These are phyloP conservation scores for Wickerhamomyces canadensis DNA, from an alignment of 805 yeast genomes.

Conservation along the genomic window DNA sequence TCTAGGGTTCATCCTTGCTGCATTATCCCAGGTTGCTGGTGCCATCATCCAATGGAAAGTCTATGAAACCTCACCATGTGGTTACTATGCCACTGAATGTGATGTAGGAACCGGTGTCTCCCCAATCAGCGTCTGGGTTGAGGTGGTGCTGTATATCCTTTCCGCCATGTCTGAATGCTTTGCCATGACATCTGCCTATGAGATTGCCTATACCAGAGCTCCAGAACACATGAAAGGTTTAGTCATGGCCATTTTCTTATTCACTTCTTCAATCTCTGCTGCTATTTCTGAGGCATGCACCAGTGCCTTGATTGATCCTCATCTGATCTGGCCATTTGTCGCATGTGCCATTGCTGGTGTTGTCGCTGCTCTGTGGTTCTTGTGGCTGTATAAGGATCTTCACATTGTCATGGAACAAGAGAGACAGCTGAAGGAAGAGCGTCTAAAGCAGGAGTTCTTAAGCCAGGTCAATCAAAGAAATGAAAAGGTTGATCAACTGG, in stretches of 20 bases:
- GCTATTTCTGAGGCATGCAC: slow-evolving; percentile 71
- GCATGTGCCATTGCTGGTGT: slow-evolving; percentile 57
- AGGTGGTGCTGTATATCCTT: slow-evolving; percentile 59
- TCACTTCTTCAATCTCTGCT: slow-evolving; percentile 73
- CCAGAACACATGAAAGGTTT: slow-evolving; percentile 48
- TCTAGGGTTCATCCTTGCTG: slow-evolving; percentile 62
- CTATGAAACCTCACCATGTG: slow-evolving; percentile 71
- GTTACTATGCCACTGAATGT: slow-evolving; percentile 55
- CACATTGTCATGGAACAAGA: slow-evolving; percentile 19
- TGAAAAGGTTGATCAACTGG: no score
- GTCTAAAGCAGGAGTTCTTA: no score
- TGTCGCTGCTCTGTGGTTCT: slow-evolving; percentile 56
- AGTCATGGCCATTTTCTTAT: slow-evolving; percentile 49
- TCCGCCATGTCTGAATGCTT: slow-evolving; percentile 74
- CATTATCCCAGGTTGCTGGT: slow-evolving; percentile 26
- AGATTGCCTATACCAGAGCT: slow-evolving; percentile 80
- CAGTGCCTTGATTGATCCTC: slow-evolving; percentile 62
- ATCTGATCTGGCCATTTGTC: slow-evolving; percentile 62
- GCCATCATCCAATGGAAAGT: slow-evolving; percentile 69
- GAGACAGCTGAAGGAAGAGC: no score
- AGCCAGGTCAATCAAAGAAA: no score
- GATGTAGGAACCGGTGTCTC: slow-evolving; percentile 25
- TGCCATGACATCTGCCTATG: slow-evolving; percentile 77
- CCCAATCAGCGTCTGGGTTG: slow-evolving; percentile 60
- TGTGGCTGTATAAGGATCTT: slow-evolving; percentile 15